Evolutionary conservation across 202 grass and related monocot species (phyloP).

Genomic region (Elaeis oleifera): DNA sequence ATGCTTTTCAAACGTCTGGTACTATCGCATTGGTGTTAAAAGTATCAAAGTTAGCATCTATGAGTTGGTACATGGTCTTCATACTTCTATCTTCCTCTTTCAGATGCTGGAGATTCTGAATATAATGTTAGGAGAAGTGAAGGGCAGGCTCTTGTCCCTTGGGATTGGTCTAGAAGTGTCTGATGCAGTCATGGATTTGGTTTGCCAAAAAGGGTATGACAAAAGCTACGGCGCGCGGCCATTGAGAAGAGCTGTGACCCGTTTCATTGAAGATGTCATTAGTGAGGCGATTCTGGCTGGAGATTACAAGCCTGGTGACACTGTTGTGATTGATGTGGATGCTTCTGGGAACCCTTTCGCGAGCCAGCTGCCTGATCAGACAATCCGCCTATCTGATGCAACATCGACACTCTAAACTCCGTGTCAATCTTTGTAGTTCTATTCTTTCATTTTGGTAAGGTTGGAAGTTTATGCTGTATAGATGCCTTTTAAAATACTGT

Average conservation of each 20-base stretch:
- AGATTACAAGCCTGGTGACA: conserved; percentile 62
- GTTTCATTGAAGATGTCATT: conserved; percentile 67
- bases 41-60: background rate
- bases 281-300: conserved; percentile 82
- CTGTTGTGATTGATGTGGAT: conserved; percentile 59
- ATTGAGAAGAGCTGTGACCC: conserved; percentile 68
- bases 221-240: conserved; percentile 73
- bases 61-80: background rate
- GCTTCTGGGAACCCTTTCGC: conserved; percentile 45
- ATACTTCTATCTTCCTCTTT: background rate
- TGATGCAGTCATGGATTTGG: conserved; percentile 59
- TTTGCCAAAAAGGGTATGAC: conserved; percentile 75
- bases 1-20: too few species aligned
- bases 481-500: background rate
- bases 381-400: conserved; percentile 50
- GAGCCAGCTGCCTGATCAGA: conserved; percentile 33
- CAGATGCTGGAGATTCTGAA: conserved; percentile 87
- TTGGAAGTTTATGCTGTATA: background rate
- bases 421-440: background rate
- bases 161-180: conserved; percentile 64
- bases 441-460: background rate
- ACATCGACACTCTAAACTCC: conserved; percentile 34
- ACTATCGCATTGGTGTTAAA: background rate
- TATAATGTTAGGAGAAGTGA: conserved; percentile 85
- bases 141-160: conserved; percentile 54